Percentiles rank a stretch among this genome's conserved stretches.
Evolutionary conservation across 1,284 basidiomycete species (phyloP).

Genomic region (Puccinia hordei): DNA sequence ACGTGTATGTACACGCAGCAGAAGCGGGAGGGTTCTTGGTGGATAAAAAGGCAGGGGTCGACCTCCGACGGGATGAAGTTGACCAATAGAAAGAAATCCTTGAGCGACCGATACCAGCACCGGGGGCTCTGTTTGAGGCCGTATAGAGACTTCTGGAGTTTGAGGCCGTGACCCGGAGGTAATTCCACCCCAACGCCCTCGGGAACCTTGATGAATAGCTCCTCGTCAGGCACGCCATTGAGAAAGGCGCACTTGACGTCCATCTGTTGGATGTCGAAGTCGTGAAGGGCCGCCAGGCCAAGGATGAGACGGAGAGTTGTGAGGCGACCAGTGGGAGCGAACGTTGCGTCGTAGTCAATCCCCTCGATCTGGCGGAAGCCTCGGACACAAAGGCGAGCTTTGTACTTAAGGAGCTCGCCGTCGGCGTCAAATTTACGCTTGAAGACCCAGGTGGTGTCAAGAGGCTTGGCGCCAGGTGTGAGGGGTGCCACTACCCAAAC

Average conservation of each 20-base stretch:
- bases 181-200: background rate
- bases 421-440: conserved; percentile 3
- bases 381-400: background rate
- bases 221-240: background rate
- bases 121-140: conserved; percentile 11
- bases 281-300: background rate
- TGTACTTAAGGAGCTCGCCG: conserved; percentile 1
- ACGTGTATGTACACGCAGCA: conserved; percentile 14
- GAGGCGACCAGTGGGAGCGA: background rate
- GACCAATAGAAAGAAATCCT: background rate
- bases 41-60: conserved; percentile 20
- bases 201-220: conserved; percentile 4
- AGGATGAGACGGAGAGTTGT: background rate
- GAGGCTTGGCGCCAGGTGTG: background rate
- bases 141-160: conserved; percentile 18
- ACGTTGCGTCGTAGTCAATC: background rate
- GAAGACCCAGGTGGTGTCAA: conserved; percentile 26
- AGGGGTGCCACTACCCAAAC: background rate
- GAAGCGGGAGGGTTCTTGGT: background rate
- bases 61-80: background rate
- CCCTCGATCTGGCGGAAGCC: conserved; percentile 18
- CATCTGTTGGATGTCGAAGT: conserved; percentile 33
- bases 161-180: background rate
- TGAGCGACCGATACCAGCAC: conserved; percentile 19
- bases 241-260: conserved; percentile 11